These are phyloP conservation scores for Thelephora aurantiotincta DNA, from an alignment of 768 basidiomycete species.

Conservation along the genomic window DNA sequence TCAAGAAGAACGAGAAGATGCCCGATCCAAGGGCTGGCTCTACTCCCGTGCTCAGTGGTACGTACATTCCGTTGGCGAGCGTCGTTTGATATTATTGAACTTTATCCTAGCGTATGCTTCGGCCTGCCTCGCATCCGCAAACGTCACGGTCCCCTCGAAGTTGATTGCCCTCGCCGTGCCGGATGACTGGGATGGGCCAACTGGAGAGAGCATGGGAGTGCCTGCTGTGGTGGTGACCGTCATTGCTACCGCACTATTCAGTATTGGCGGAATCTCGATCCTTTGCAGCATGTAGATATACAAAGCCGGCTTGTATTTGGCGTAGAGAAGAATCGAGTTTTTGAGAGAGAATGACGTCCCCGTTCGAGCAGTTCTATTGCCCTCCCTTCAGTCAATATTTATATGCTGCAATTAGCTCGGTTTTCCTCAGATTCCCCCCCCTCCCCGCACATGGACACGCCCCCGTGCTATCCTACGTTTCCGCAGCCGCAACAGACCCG, in stretches of 20 bases:
- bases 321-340: too few species aligned
- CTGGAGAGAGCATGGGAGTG: conserved; percentile 29
- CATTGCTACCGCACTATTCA: conserved; percentile 29
- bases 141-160: conserved; percentile 24
- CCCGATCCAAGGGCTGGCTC: conserved; percentile 46
- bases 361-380: too few species aligned
- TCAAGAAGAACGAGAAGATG: conserved; percentile 31
- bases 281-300: conserved; percentile 34
- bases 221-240: conserved; percentile 32
- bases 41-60: conserved; percentile 42
- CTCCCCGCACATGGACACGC: too few species aligned
- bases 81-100: conserved; percentile 2
- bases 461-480: too few species aligned
- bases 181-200: conserved; percentile 46
- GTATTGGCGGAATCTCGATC: conserved; percentile 31
- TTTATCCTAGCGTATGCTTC: conserved; percentile 35
- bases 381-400: too few species aligned
- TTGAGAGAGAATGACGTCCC: too few species aligned
- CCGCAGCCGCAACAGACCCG: too few species aligned
- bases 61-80: conserved; percentile 7
- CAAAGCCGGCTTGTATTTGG: too few species aligned
- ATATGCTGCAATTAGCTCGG: too few species aligned
- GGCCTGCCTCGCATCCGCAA: conserved; percentile 25
- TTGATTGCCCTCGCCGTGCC: conserved; percentile 32
- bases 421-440: too few species aligned